These are phyloP conservation scores for Penicillium sclerotiorum DNA, from an alignment of 2,329 filamentous ascomycete genomes.

Conservation along the genomic window DNA sequence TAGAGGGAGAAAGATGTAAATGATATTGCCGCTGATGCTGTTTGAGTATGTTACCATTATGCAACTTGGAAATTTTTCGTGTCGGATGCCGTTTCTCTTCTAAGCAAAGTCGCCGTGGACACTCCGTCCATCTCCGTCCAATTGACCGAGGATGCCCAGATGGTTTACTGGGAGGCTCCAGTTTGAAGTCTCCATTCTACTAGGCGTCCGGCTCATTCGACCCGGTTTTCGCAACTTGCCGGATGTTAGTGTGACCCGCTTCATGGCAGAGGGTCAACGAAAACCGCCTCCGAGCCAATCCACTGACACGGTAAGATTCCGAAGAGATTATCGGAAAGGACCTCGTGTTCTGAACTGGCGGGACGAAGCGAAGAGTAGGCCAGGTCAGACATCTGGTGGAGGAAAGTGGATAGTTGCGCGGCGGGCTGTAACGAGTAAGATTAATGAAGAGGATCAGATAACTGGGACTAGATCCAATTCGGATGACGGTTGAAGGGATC, in stretches of 20 bases:
- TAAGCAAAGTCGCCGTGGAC: not conserved
- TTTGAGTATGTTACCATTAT: conserved; percentile 33
- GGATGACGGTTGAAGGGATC: conserved; percentile 21
- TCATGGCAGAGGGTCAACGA: not conserved
- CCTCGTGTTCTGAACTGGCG: conserved; percentile 2
- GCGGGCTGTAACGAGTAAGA: conserved; percentile 23
- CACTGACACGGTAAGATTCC: not conserved
- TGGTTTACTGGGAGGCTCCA: not conserved
- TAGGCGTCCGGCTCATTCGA: not conserved
- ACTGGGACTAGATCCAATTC: conserved; percentile 21
- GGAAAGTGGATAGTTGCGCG: conserved; percentile 26
- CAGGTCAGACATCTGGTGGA: conserved; percentile 11
- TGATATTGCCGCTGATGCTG: conserved; percentile 44
- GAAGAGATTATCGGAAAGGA: not conserved
- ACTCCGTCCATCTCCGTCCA: conserved; percentile 4
- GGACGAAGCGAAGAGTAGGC: conserved; percentile 14
- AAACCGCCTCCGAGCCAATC: not conserved
- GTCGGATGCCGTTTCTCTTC: conserved; percentile 15
- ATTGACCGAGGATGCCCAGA: no score
- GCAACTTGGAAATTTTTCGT: conserved; percentile 16
- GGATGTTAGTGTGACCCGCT: not conserved
- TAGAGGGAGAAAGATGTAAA: conserved; percentile 44
- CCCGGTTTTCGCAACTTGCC: not conserved
- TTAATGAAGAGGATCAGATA: conserved; percentile 26
- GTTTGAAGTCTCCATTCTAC: not conserved